A percentile compares a stretch with the other conserved stretches of the same genome.
phyloP scores from a whole-genome alignment of 257 asterid species.

The Solanum paucissectum region DNA sequence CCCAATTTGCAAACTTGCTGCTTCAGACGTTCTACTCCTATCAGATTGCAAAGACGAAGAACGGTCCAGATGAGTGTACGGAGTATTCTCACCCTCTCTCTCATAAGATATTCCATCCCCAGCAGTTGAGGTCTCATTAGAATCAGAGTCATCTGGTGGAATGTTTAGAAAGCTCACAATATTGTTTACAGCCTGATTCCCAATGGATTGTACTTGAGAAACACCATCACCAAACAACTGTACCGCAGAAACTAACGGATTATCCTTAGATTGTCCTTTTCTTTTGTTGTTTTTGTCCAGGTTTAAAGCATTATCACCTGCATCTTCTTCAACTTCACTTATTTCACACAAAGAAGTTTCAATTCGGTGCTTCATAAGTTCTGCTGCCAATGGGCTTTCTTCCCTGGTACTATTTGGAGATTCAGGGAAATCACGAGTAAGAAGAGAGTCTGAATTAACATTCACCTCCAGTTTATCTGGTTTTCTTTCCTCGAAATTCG shows the following conservation, averaged over 20 bases:
- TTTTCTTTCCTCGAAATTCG: conserved; percentile 26
- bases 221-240: conserved; percentile 92
- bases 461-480: conserved; percentile 47
- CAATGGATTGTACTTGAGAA: conserved; percentile 93
- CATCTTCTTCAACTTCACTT: conserved; percentile 58
- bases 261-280: conserved; percentile 52
- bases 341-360: conserved; percentile 57
- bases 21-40: conserved; percentile 57
- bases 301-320: conserved; percentile 20
- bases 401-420: conserved; percentile 45
- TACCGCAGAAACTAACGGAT: conserved; percentile 79
- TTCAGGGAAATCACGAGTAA: conserved; percentile 39
- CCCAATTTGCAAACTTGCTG: conserved; percentile 72
- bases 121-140: conserved; percentile 44
- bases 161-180: conserved; percentile 81
- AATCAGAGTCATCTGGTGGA: conserved; percentile 63
- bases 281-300: conserved; percentile 36
- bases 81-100: conserved; percentile 19
- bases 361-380: conserved; percentile 30
- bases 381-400: conserved; percentile 46
- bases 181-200: conserved; percentile 89
- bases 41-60: conserved; percentile 73
- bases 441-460: conserved; percentile 27
- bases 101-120: conserved; percentile 26
- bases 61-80: conserved; percentile 33